Base-by-base conservation (phyloP, 805 yeast genomes). In the Teunomyces kruisii region DNA sequence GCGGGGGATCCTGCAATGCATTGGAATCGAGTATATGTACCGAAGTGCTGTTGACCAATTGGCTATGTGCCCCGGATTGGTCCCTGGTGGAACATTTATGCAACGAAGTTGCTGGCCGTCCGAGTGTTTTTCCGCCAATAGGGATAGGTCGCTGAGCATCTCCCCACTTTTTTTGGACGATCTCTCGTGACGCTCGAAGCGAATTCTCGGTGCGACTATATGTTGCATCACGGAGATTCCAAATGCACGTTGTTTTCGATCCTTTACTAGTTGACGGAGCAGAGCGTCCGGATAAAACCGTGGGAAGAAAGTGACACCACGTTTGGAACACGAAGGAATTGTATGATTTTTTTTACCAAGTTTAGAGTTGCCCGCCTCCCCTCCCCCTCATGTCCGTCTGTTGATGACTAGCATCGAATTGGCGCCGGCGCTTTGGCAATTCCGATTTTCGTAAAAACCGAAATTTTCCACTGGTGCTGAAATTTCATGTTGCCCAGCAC, bases 81-180 rank as follows among this genome's bases (percentile, higher is more conserved):
- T 35, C 14, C 28, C 28, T 35, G 28, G 22, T 22, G 38, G 28
- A 35, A 19, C 28, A 35, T n/a, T 19, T 35, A 6, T 3, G 12
- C 12, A 8, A 26, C 28, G 12, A 26, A 26, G 28, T 26, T 12
- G 38, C 15, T 35, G 38, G 38, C 26, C 38, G n/a, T n/a, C 7
- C 5, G 9, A 26, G 28, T 26, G 28, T 22, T 35, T 35, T 35
- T 22, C 38, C 38, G 38, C 38, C 38, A 35, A 35, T 35, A 13
- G 38, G 38, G 38, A 10, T 13, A 6, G 28, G 38, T 12, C 28
- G 26, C 28, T n/a, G 27, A 22, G 26, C 17, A 35, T 35, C 38
- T 35, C 38, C 38, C 38, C 38, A 35, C 38, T 35, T 35, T 35
- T 32, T 22, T 35, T 35, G 38, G 22, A 22, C 38, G 38, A 22